Evolutionary conservation across 2,329 filamentous ascomycete species (phyloP).

Genomic region (Daldinia sp.): DNA sequence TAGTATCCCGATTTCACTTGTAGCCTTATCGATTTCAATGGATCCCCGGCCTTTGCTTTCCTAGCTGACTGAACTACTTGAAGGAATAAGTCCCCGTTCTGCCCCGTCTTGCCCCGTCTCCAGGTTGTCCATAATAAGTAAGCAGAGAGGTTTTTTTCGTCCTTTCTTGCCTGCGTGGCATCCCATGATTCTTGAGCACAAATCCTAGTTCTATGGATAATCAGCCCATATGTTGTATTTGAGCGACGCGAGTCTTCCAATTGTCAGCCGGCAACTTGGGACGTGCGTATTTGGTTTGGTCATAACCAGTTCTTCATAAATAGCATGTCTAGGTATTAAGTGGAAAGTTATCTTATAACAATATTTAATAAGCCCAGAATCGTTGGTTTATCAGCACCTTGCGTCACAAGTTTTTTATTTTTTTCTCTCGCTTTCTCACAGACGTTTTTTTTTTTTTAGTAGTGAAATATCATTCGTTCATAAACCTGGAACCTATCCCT

Average conservation of each 20-base stretch:
- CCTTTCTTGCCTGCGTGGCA: conserved; percentile 19
- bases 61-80: conserved; percentile 14
- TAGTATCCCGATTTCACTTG: conserved; percentile 37
- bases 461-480: conserved; percentile 11
- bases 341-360: conserved; percentile 10
- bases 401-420: conserved; percentile 4
- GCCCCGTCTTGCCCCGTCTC: not conserved
- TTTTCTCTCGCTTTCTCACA: not conserved
- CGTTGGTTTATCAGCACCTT: conserved; percentile 6
- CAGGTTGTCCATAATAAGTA: conserved; percentile 11
- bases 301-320: not conserved
- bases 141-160: conserved; percentile 6
- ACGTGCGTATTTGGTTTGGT: conserved; percentile 5
- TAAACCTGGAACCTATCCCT: conserved; percentile 1
- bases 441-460: conserved; percentile 3
- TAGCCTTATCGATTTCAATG: conserved; percentile 36
- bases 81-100: conserved; percentile 16
- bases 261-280: conserved; percentile 3
- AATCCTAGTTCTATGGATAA: conserved; percentile 11
- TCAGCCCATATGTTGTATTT: conserved; percentile 16
- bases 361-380: conserved; percentile 2
- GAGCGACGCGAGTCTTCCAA: conserved; percentile 18
- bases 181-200: conserved; percentile 27
- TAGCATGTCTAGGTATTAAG: conserved; percentile 4
- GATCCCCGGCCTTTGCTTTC: conserved; percentile 12